Evolutionary conservation across 2,329 filamentous ascomycete species (phyloP).

Genomic region (Colletotrichum magnum): DNA sequence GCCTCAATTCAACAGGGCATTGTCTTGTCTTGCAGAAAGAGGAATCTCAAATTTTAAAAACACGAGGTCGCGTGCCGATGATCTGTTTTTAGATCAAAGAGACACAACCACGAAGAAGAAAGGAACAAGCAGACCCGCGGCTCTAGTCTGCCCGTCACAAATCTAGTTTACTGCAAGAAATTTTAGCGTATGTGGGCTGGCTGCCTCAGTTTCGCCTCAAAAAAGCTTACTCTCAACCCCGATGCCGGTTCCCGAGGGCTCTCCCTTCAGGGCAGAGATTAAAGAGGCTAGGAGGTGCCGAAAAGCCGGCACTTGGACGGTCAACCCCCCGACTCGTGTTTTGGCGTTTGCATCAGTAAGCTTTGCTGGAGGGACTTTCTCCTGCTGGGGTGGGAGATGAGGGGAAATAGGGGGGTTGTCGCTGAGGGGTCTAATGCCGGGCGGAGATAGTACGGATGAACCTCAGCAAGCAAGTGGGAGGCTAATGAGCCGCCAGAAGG

Average conservation of each 20-base stretch:
- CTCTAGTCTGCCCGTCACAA: conserved; percentile 3
- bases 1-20: background rate
- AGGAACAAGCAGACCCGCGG: background rate
- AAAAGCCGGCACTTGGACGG: conserved; percentile 13
- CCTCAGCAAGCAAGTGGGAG: too few relatives aligned
- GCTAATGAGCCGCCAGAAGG: too few relatives aligned
- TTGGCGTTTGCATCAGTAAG: background rate
- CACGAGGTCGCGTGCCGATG: conserved; percentile 14
- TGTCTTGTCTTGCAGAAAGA: background rate
- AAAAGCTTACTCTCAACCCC: conserved; percentile 1
- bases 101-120: conserved; percentile 1
- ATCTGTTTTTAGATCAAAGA: conserved; percentile 18
- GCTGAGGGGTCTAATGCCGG: too few relatives aligned
- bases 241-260: conserved; percentile 17
- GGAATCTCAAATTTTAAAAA: conserved; percentile 5
- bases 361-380: background rate
- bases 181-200: conserved; percentile 19
- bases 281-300: conserved; percentile 15
- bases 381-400: too few relatives aligned
- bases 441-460: too few relatives aligned
- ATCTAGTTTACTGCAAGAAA: background rate
- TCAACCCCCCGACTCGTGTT: background rate
- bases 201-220: conserved; percentile 14
- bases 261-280: too few relatives aligned
- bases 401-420: too few relatives aligned